Percentiles rank a stretch among this genome's conserved stretches.
These are phyloP conservation scores for Gracilaria domingensis DNA, from an alignment of 23 red algal species.

Conservation along the genomic window DNA sequence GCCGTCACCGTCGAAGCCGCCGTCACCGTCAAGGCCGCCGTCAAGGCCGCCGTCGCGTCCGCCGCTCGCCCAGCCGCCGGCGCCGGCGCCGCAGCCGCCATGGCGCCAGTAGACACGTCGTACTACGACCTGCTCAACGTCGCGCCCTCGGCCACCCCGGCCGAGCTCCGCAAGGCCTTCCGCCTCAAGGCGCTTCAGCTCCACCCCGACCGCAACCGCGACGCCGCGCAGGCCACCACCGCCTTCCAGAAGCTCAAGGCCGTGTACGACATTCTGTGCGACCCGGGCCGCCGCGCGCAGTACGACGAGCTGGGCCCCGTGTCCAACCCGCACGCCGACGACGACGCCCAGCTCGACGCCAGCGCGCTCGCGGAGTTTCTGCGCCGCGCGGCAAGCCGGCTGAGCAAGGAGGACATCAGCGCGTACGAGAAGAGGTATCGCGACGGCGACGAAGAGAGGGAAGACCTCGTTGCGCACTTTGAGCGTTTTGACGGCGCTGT, in stretches of 20 bases:
- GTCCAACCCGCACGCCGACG: constrained; percentile 38
- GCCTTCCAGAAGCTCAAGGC: constrained; percentile 74
- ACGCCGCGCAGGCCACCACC: constrained; percentile 48
- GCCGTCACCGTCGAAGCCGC: not conserved
- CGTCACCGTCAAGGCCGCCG: not conserved
- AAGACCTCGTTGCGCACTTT: constrained; percentile 67
- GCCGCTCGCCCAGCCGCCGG: not conserved
- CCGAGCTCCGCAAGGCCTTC: constrained; percentile 84
- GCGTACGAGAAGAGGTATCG: constrained; percentile 74
- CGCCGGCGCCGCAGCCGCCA: not conserved
- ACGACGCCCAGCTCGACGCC: constrained; percentile 12
- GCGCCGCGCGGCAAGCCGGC: not conserved
- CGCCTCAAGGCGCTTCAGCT: constrained; percentile 75
- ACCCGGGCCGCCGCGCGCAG: constrained; percentile 48
- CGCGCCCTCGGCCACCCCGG: constrained; percentile 48
- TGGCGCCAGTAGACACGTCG: constrained; percentile 55
- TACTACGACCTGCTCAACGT: constrained; percentile 88
- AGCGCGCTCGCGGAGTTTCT: constrained; percentile 46
- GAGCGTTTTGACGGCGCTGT: constrained; percentile 63
- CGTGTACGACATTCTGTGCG: constrained; percentile 63
- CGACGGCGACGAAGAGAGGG: constrained; percentile 53
- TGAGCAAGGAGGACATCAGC: constrained; percentile 46
- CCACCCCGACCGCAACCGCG: constrained; percentile 75
- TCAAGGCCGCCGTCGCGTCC: not conserved
- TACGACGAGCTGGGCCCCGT: constrained; percentile 60